A percentile compares a stretch with the other conserved stretches of the same genome.
phyloP scores from a whole-genome alignment of 2,329 filamentous ascomycete genomes.

The Trichoderma simmonsii region DNA sequence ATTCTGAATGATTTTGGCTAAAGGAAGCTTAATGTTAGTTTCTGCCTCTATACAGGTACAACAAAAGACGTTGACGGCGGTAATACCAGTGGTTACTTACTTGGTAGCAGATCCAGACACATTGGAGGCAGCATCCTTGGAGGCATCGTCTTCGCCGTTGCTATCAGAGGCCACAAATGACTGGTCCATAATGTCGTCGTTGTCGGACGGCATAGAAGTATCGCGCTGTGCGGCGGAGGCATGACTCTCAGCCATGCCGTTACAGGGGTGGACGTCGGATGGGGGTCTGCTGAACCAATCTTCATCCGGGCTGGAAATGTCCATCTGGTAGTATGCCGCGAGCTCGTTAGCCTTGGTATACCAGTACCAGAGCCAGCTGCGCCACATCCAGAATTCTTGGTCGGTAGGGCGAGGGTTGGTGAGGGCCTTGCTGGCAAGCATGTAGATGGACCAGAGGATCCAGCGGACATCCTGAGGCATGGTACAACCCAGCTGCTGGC shows the following conservation, averaged over 20 bases:
- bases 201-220: neutral
- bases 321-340: slow-evolving; percentile 22
- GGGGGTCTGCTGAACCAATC: slow-evolving; percentile 30
- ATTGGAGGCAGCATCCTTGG: neutral
- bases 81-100: neutral
- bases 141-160: neutral
- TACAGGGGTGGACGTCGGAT: neutral
- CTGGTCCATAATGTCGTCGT: neutral
- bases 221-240: neutral
- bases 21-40: neutral
- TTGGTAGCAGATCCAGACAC: neutral
- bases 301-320: slow-evolving; percentile 20
- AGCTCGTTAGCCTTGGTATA: slow-evolving; percentile 28
- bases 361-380: slow-evolving; percentile 31
- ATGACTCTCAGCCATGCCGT: neutral
- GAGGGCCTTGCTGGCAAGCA: slow-evolving; percentile 32
- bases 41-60: neutral
- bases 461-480: slow-evolving; percentile 33
- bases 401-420: slow-evolving; percentile 1
- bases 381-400: slow-evolving; percentile 27
- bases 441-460: slow-evolving; percentile 32
- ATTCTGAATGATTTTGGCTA: neutral
- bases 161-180: neutral
- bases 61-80: neutral
- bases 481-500: slow-evolving; percentile 25